Conservation (phyloP, 306 rosid species). For the Medicago truncatula region MtrunA17r5.0-ANR NC_053046.1:43973001-43973500, state of each 20-base stretch:
- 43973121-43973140: conserved; percentile 99
- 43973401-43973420: conserved; percentile 78
- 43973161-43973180: conserved; percentile 99
- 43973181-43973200: conserved; percentile 80
- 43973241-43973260: conserved; percentile 68
- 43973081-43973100: conserved; percentile 91
- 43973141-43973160: conserved; percentile 98
- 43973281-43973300: conserved; percentile 94
- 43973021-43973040: too few relatives aligned
- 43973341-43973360: conserved; percentile 82
- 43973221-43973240: conserved; percentile 75
- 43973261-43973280: conserved; percentile 75
- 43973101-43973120: conserved; percentile 94
- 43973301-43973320: conserved; percentile 80
- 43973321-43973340: conserved; percentile 97
- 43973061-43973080: conserved; percentile 90
- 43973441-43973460: conserved; percentile 74
- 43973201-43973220: conserved; percentile 65
- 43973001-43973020: too few relatives aligned
- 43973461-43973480: conserved; percentile 92
- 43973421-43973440: conserved; percentile 75
- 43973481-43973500: conserved; percentile 87
- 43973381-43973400: conserved; percentile 93
- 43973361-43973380: conserved; percentile 93
- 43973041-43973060: conserved; percentile 43